Conservation (phyloP, 2,329 filamentous ascomycete species). For the Nemania sp. region DNA sequence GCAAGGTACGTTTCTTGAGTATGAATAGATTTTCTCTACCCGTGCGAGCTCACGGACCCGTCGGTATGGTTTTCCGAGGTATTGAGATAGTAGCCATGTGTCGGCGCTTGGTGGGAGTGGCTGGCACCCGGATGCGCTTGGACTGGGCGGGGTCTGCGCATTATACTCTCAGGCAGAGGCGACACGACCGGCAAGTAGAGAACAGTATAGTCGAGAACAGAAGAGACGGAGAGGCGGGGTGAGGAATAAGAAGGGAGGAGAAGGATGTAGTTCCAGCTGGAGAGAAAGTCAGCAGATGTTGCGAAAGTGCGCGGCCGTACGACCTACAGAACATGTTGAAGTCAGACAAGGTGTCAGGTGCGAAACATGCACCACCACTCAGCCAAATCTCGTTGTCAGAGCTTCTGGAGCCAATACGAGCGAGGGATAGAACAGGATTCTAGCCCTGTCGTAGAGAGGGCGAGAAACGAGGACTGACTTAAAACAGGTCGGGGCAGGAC, state of each 20-base stretch:
- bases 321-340: constrained; percentile 17
- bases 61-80: not conserved
- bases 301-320: constrained; percentile 13
- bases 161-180: constrained; percentile 1
- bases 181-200: not conserved
- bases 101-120: constrained; percentile 1
- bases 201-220: not conserved
- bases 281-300: constrained; percentile 18
- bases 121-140: not conserved
- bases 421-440: no score
- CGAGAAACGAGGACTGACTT: no score
- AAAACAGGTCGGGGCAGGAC: no score
- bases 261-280: not conserved
- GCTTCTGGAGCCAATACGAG: not conserved
- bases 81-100: not conserved
- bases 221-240: not conserved
- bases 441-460: no score
- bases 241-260: not conserved
- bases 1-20: no score
- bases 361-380: constrained; percentile 18
- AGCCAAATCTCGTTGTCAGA: not conserved
- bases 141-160: not conserved
- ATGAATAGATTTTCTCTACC: not conserved
- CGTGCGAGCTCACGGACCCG: no score
- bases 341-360: constrained; percentile 28